Conservation (phyloP, 805 yeast genomes). For the Yamadazyma ubonensis region DNA sequence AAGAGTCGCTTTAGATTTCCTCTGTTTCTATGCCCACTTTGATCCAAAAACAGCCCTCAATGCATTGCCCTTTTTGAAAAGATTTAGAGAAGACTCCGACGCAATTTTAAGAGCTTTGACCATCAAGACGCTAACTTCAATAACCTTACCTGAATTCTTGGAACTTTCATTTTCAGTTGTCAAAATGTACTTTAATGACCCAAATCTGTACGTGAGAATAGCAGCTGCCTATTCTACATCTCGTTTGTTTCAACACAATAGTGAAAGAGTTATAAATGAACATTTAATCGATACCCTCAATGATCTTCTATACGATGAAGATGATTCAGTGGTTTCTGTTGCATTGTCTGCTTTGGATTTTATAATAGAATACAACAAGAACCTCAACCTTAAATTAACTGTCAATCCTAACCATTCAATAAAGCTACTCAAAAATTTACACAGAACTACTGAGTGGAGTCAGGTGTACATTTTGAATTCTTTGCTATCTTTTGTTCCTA, state of each 20-base stretch:
- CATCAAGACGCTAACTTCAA: constrained; percentile 59
- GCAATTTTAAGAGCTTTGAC: constrained; percentile 59
- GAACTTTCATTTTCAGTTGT: constrained; percentile 46
- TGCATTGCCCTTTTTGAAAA: constrained; percentile 53
- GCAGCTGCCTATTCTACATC: constrained; percentile 71
- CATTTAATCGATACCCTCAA: constrained; percentile 51
- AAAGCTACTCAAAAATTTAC: constrained; percentile 32
- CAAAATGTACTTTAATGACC: constrained; percentile 36
- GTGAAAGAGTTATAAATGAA: constrained; percentile 41
- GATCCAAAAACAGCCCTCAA: constrained; percentile 55
- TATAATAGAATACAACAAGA: constrained; percentile 56
- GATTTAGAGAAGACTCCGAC: constrained; percentile 51
- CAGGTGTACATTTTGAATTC: constrained; percentile 67
- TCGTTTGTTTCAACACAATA: constrained; percentile 58
- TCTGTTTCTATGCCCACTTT: constrained; percentile 57
- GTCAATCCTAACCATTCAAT: constrained; percentile 49
- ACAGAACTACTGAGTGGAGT: constrained; percentile 63
- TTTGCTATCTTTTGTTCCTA: constrained; percentile 69
- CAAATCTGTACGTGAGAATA: constrained; percentile 61
- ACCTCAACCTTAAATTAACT: constrained; percentile 43
- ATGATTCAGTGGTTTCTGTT: constrained; percentile 63
- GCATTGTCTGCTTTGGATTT: constrained; percentile 67
- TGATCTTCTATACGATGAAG: constrained; percentile 52
- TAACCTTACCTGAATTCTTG: constrained; percentile 53
- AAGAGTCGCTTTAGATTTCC: constrained; percentile 66